These are phyloP conservation scores for Sclerotinia glacialis DNA, from an alignment of 2,329 filamentous ascomycete species.

Conservation along the genomic window DNA sequence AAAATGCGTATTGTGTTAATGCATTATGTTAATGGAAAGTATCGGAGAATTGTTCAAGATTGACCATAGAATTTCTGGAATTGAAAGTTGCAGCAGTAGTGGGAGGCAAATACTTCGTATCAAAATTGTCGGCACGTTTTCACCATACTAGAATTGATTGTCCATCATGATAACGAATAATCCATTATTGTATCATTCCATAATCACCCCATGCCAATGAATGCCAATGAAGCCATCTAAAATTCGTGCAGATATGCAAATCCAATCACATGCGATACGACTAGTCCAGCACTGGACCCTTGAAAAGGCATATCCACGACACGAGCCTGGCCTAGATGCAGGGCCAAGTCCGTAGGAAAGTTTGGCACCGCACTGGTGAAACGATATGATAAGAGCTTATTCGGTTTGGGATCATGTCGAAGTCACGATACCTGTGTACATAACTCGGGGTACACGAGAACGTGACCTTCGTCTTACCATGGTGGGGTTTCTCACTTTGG, in stretches of 20 bases:
- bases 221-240: neutral
- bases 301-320: conserved; percentile 1
- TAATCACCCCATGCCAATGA: neutral
- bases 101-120: conserved; percentile 12
- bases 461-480: neutral
- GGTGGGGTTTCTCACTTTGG: neutral
- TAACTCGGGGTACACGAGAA: conserved; percentile 8
- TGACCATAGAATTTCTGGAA: neutral
- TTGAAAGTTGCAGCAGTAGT: neutral
- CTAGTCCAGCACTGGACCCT: neutral
- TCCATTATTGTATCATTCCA: neutral
- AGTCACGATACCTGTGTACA: neutral
- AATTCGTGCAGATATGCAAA: neutral
- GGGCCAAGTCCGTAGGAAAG: conserved; percentile 4
- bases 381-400: neutral
- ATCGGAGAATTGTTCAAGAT: neutral
- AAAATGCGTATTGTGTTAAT: too few relatives aligned
- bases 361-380: too few relatives aligned
- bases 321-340: neutral
- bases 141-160: neutral
- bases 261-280: conserved; percentile 14
- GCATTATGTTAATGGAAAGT: neutral
- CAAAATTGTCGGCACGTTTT: neutral
- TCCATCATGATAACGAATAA: neutral
- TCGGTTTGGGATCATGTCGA: neutral